Base-by-base conservation (phyloP, 768 basidiomycete species). In the Boletus subcaerulescens region DNA sequence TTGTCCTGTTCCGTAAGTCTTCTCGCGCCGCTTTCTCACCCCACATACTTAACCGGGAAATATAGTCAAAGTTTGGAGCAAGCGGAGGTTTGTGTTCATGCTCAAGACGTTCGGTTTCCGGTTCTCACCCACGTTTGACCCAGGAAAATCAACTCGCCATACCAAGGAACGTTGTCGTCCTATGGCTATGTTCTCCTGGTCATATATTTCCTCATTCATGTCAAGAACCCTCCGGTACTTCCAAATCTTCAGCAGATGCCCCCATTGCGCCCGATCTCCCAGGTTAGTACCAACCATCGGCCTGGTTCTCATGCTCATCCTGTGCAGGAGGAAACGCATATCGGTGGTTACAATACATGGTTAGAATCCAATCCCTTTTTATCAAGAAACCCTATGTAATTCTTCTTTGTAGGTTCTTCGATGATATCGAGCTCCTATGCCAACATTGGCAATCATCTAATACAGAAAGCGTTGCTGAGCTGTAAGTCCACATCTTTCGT, bases 101-200 rank as follows among this genome's bases (percentile, higher is more conserved):
- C 20, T 45, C 38, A n/a, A 3, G 26, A 11, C 29, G n/a, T 43
- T 42, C 24, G 32, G 32, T 29, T 39, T 40, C 29, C 18, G 24
- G 4, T 35, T 49, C 50, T 51, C 31, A 56, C 48, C 26, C 40
- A 14, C 29, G 35, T n/a, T 60, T 41, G 31, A 32, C 43, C 2
- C 63, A 92, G 91, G 74, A 95, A 97, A 85, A 97, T 99, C 73
- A 99, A 99, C 73, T 97, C 94, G 48, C 94, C 96, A 12, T 99
- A 98, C 73, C 86, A 92, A 65, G 96, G 96, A 58, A 98, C 96
- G 1, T 78, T 99, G 50, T 95, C 92, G 52, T 96, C 94, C 50
- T 98, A 99, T 69, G 96, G 96, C 60, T 98, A 96, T 75, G 95
- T 96, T 61, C 81, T 99, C 49, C 88, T 99, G 72, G 96, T 98